phyloP scores from a whole-genome alignment of 1,139 yeast species.

The Blastobotrys serpentis region DNA sequence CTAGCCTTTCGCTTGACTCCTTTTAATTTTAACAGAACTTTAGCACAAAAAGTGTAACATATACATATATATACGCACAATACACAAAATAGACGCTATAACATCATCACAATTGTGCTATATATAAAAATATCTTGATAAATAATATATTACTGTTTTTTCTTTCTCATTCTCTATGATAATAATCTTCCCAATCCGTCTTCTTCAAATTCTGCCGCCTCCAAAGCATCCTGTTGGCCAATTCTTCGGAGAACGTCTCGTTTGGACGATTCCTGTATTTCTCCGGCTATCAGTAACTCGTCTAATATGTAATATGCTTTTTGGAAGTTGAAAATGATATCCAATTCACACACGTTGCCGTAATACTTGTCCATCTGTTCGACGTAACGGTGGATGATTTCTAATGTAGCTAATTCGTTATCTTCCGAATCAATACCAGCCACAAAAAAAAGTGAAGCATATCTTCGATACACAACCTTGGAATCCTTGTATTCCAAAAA shows the following conservation, averaged over 20 bases:
- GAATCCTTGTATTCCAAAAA: conserved; percentile 87
- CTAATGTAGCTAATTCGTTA: conserved; percentile 83
- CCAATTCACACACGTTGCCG: conserved; percentile 88
- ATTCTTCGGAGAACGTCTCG: conserved; percentile 75
- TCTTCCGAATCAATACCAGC: conserved; percentile 82
- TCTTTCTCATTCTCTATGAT: no score
- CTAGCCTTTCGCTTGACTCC: no score
- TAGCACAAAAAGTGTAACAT: no score
- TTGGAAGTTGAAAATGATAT: conserved; percentile 90
- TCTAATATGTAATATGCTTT: conserved; percentile 91
- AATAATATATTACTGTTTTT: no score
- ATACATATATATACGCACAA: no score
- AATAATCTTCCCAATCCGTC: conserved; percentile 33
- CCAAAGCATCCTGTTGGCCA: conserved; percentile 75
- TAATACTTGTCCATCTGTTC: conserved; percentile 95
- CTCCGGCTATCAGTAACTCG: conserved; percentile 80
- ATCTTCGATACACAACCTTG: conserved; percentile 84
- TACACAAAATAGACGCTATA: no score
- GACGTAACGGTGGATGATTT: conserved; percentile 87
- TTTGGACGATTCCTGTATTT: conserved; percentile 78
- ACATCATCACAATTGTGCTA: no score
- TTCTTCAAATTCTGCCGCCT: conserved; percentile 57
- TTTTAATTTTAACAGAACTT: no score
- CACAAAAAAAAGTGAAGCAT: conserved; percentile 87
- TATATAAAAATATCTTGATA: no score